Evolutionary conservation across 257 asterid species (phyloP), one percentile per base, ranked within the genome.

Genomic region (Echites panduratus): DNA sequence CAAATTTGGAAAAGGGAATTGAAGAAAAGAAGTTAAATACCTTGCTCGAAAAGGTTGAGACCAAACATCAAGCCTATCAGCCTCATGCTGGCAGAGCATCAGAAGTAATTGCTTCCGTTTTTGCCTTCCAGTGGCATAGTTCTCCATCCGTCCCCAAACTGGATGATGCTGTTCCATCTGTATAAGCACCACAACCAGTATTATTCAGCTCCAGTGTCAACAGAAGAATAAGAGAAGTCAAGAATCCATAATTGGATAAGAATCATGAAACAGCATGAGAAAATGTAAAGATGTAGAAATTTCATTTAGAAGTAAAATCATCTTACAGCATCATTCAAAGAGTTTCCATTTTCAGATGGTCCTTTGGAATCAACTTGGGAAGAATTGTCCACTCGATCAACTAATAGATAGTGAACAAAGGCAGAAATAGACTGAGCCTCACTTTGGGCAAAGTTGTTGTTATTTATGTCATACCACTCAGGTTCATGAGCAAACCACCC

Each of bases 1-100:
- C 24, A 9, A 7, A 64, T 38, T 64, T 17, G 48, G 27, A 29
- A 47, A 70, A n/a, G 43, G 3, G 67, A 62, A 61, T 74, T 67
- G 58, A 79, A 49, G 49, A 69, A n/a, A 43, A 32, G 45, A 40
- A 64, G 47, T 38, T 61, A 26, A 64, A 81, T 90, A 95, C 99
- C 89, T 95, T 71, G 95, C 73, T 64, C 89, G 92, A 84, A 87
- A 80, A 79, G 99, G 99, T 73, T 90, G 96, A 79, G 99, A 97
- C 99, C 99, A 95, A 75, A 95, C 96, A 76, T 95, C 99, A 83
- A 95, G 99, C 78, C 99, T 89, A 82, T 95, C 98, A 66, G 96
- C 90, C 76, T 95, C 98, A 71, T 92, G 90, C 85, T 92, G 98
- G 87, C 97, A 92, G 77, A 95, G 84, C 96, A 95, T 90, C 84